Percentiles rank a stretch among this genome's conserved stretches.
These are phyloP conservation scores for Populus hybrid DNA, from an alignment of 441 rosid species.

Conservation along the genomic window DNA sequence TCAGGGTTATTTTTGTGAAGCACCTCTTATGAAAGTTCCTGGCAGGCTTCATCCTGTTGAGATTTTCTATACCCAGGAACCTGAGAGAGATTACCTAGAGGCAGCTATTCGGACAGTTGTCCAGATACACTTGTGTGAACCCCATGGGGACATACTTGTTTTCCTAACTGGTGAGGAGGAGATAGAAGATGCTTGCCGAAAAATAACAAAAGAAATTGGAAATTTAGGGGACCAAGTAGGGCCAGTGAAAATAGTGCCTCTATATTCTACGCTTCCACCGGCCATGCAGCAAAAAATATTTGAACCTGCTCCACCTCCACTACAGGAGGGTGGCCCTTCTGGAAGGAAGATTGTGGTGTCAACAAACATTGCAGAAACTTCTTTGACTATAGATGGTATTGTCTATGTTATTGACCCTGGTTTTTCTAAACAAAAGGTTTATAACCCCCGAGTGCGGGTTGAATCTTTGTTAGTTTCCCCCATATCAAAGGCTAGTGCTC, in stretches of 20 bases:
- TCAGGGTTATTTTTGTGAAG: conserved; percentile 83
- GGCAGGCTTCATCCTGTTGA: conserved; percentile 98
- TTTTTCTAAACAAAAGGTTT: conserved; percentile 91
- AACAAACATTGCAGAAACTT: conserved; percentile 96
- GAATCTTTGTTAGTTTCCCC: conserved; percentile 95
- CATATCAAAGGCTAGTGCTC: conserved; percentile 98
- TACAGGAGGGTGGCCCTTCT: conserved; percentile 69
- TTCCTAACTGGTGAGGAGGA: conserved; percentile 98
- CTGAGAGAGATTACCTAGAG: conserved; percentile 95
- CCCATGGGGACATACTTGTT: conserved; percentile 90
- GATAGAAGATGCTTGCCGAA: conserved; percentile 97
- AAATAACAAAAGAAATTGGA: conserved; percentile 67
- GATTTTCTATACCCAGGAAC: conserved; percentile 91
- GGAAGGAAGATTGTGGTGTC: conserved; percentile 98
- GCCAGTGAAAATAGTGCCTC: conserved; percentile 80
- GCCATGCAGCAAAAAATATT: conserved; percentile 96
- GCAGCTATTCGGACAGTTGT: conserved; percentile 93
- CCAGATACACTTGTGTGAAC: conserved; percentile 81
- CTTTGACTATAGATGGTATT: conserved; percentile 94
- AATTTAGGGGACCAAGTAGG: conserved; percentile 87
- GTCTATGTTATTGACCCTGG: conserved; percentile 97
- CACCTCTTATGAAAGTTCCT: conserved; percentile 97
- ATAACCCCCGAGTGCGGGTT: conserved; percentile 91
- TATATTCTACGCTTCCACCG: conserved; percentile 96
- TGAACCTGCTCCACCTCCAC: conserved; percentile 91